Conservation (phyloP, 2,329 filamentous ascomycete genomes). For the Monosporascus ibericus region DNA sequence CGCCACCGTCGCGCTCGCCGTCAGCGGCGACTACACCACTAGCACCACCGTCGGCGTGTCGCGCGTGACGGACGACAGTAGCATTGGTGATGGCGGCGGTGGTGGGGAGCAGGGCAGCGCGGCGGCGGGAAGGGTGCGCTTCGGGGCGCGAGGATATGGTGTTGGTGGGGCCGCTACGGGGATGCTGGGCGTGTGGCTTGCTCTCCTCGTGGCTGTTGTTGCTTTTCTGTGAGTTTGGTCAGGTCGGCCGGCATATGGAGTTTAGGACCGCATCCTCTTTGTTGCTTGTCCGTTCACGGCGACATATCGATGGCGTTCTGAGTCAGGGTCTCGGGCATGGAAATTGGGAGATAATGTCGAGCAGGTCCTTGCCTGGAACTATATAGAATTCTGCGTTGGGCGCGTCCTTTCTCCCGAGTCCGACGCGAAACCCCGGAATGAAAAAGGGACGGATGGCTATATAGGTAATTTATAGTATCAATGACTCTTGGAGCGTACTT, state of each 20-base stretch:
- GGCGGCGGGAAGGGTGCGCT: background rate
- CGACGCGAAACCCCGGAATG: background rate
- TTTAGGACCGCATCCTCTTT: background rate
- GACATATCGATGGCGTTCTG: no score
- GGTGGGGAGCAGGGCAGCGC: background rate
- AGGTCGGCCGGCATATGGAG: background rate
- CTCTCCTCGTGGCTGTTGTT: background rate
- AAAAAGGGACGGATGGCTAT: background rate
- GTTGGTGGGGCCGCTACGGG: background rate
- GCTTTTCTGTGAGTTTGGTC: background rate
- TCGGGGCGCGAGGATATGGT: background rate
- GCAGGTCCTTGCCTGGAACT: background rate
- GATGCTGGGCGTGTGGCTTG: background rate
- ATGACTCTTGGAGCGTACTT: background rate
- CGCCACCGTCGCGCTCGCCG: conserved; percentile 23
- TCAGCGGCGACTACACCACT: conserved; percentile 28
- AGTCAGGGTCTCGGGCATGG: no score
- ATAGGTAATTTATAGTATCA: background rate
- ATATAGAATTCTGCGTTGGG: no score
- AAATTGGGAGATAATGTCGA: background rate
- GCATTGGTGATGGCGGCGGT: background rate
- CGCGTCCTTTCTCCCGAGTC: no score
- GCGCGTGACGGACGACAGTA: conserved; percentile 7
- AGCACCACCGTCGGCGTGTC: conserved; percentile 17
- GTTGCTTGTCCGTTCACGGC: no score